Evolutionary conservation across 768 basidiomycete species (phyloP).

Genomic region (Boletus sensibilis): DNA sequence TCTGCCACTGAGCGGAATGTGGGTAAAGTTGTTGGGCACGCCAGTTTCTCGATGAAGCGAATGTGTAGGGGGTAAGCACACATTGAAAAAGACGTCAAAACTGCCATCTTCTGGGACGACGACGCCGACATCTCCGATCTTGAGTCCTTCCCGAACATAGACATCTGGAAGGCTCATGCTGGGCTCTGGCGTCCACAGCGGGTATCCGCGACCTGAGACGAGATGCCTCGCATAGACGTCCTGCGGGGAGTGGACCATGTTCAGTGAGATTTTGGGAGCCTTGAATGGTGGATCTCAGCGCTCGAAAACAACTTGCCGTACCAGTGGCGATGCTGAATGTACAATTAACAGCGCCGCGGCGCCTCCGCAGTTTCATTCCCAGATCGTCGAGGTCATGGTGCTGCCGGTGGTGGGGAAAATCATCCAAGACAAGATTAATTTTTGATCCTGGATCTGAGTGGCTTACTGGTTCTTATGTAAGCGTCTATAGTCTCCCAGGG

Average conservation of each 20-base stretch:
- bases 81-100: constrained; percentile 39
- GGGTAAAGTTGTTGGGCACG: constrained; percentile 29
- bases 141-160: constrained; percentile 28
- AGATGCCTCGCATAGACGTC: constrained; percentile 20
- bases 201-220: constrained; percentile 28
- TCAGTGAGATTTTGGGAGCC: not conserved
- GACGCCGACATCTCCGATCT: constrained; percentile 38
- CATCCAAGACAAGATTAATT: too few species aligned
- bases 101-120: constrained; percentile 30
- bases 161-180: constrained; percentile 20
- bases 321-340: not conserved
- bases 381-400: too few species aligned
- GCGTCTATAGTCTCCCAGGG: too few species aligned
- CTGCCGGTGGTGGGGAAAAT: not conserved
- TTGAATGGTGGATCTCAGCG: not conserved
- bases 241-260: constrained; percentile 11
- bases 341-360: too few species aligned
- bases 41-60: constrained; percentile 7
- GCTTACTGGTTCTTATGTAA: too few species aligned
- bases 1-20: constrained; percentile 14
- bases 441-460: too few species aligned
- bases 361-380: too few species aligned
- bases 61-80: constrained; percentile 31
- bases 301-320: not conserved
- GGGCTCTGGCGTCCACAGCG: constrained; percentile 34